Base-by-base conservation (phyloP, 2,329 filamentous ascomycete species). In the Sporothrix pseudoabietina region DNA sequence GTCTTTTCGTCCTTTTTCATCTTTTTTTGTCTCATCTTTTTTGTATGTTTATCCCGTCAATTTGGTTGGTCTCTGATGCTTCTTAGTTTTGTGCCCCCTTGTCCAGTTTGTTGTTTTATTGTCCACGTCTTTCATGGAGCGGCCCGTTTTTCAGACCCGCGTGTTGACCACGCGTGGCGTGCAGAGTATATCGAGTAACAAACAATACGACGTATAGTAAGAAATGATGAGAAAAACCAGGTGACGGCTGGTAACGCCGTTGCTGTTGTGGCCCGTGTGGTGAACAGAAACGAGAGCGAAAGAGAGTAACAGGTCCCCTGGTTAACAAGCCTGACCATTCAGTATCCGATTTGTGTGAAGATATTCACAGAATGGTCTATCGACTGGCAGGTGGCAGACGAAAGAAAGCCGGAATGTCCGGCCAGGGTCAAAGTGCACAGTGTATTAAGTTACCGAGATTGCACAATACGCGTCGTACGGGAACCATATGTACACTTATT, bases 191-290 rank as follows among this genome's bases (percentile, higher is more conserved):
- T 26, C n/a, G 22, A 59, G 55, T 16, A 10, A 57, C 8, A 35
- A 10, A 57, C 8, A 35, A 59, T 32, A 35, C 26, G 26, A 26
- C 26, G 26, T 35, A 35, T 1, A 61, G n/a, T 8, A 55, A 30
- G 12, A 55, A 55, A 55, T 26, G 22, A 22, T 8, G 30, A 41
- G 1, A 63, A 7, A 30, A 54, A 14, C 1, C 1, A 57, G 32
- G 57, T 41, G 39, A 30, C 61, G 61, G 19, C 66, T 69, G 66
- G 32, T 26, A 54, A 69, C 66, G 66, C 66, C 66, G 66, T 52
- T 16, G 41, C 44, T 30, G 14, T 68, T 52, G 44, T 68, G 63
- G 63, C 44, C 63, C 12, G 63, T 35, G 47, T 39, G 8, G 16
- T 68, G 65, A 22, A 52, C 22, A 16, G 30, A 49, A 4, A 26